Conservation (phyloP, 2,329 filamentous ascomycete species). For the Claviceps purpurea region DNA sequence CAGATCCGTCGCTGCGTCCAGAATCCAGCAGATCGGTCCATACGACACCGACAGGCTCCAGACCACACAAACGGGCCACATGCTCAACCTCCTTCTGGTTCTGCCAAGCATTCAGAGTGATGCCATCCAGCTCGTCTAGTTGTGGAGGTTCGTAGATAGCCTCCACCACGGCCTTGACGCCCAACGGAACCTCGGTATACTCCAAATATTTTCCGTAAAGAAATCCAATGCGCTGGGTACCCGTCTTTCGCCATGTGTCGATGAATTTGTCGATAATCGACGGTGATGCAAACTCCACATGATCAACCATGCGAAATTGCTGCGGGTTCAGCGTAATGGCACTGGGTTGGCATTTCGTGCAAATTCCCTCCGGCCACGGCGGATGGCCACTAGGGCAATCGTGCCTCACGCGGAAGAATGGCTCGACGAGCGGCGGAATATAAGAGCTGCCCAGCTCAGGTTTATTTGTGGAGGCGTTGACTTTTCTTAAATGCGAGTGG, state of each 20-base stretch:
- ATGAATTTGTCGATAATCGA: conserved; percentile 80
- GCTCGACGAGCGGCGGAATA: conserved; percentile 87
- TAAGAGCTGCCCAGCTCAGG: conserved; percentile 87
- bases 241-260: conserved; percentile 81
- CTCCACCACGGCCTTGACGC: conserved; percentile 89
- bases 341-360: conserved; percentile 94
- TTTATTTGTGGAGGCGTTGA: conserved; percentile 94
- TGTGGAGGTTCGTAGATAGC: conserved; percentile 96
- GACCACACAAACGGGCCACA: conserved; percentile 67
- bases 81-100: conserved; percentile 72
- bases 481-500: conserved; percentile 85
- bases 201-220: conserved; percentile 84
- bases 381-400: conserved; percentile 90
- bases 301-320: conserved; percentile 90
- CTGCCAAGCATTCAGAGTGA: conserved; percentile 73
- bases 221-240: conserved; percentile 73
- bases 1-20: conserved; percentile 67
- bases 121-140: conserved; percentile 73
- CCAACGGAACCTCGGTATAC: conserved; percentile 84
- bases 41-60: conserved; percentile 83
- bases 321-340: conserved; percentile 93
- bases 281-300: conserved; percentile 87
- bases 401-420: conserved; percentile 76
- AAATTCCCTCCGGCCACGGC: conserved; percentile 90
- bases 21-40: conserved; percentile 86